These are phyloP conservation scores for Mycena albidolilacea DNA, from an alignment of 768 basidiomycete genomes.

Conservation along the genomic window DNA sequence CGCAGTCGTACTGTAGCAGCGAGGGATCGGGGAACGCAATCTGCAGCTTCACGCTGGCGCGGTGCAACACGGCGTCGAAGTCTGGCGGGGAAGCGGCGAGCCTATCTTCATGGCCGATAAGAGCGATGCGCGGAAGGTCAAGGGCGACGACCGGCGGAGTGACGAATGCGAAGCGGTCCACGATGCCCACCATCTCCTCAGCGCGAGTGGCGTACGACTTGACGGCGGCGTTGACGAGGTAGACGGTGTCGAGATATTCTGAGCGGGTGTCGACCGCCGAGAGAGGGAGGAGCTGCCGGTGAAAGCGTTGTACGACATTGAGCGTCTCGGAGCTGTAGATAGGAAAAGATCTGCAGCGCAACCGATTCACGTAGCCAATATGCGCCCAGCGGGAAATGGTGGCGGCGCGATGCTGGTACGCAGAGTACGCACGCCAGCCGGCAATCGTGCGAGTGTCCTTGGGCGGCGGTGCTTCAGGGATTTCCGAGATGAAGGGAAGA, in stretches of 20 bases:
- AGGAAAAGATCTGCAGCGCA: slow-evolving; percentile 71
- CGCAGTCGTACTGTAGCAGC: slow-evolving; percentile 95
- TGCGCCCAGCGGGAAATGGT: slow-evolving; percentile 77
- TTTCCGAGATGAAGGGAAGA: slow-evolving; percentile 67
- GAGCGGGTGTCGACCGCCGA: slow-evolving; percentile 56
- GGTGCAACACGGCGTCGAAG: slow-evolving; percentile 83
- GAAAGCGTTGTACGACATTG: slow-evolving; percentile 52
- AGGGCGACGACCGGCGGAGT: slow-evolving; percentile 85
- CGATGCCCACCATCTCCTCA: slow-evolving; percentile 62
- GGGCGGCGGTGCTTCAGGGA: slow-evolving; percentile 76
- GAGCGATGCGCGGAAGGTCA: slow-evolving; percentile 77
- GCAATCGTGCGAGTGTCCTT: slow-evolving; percentile 81
- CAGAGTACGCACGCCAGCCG: slow-evolving; percentile 74
- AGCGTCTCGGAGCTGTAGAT: slow-evolving; percentile 66
- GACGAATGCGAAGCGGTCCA: slow-evolving; percentile 84
- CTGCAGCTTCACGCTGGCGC: slow-evolving; percentile 84
- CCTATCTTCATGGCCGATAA: slow-evolving; percentile 57
- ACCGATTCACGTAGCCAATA: slow-evolving; percentile 79
- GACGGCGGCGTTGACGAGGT: slow-evolving; percentile 63
- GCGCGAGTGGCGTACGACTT: slow-evolving; percentile 77
- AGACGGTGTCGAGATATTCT: slow-evolving; percentile 60
- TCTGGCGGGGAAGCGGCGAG: slow-evolving; percentile 54
- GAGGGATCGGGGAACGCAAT: slow-evolving; percentile 95
- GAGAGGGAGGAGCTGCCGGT: slow-evolving; percentile 67
- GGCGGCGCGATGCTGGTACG: slow-evolving; percentile 64